Base-by-base conservation (phyloP, 352 stramenopile species). In the Pythium phragmitis region DNA sequence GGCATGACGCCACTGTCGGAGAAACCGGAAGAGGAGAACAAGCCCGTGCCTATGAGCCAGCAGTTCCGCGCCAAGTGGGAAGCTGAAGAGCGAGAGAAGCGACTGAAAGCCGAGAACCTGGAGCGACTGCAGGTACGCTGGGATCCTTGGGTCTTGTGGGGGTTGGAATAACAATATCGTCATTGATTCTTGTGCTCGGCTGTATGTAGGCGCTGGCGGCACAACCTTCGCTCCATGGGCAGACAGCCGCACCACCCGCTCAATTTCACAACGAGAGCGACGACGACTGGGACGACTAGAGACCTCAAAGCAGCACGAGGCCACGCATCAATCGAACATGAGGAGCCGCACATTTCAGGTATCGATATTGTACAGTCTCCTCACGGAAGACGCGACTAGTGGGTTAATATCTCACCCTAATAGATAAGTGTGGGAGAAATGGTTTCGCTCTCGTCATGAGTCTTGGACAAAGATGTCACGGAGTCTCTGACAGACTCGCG, bases 281-380 rank as follows among this genome's bases (percentile, higher is more conserved):
- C 47, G 82, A 92, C 37, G 85, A 92, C 55, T 94, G 85, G 85
- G 85, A 94, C 57, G 83, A 94, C 61, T 94, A 64, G 86, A 46
- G 11, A 37, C n/a, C 62, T n/a, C 16, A 58, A 47, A 30, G 30
- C 7, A 26, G 13, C 1, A 26, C 34, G 1, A 3, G 2, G 2
- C 13, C 5, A 39, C 11, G 19, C 13, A 50, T n/a, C 16, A 60
- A 28, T 7, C 53, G 16, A 16, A 43, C 8, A 61, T 5, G 26
- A 30, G 26, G 17, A 37, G 43, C 45, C 36, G 43, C 56, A 54
- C 11, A 50, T 50, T 30, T 7, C 45, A 33, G 45, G 42, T 37
- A 37, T 60, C 57, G 57, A 59, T 65, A 65, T 58, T 65, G 36
- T 65, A 65, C 58, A 65, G 28, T 50, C 50, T 49, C 59, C 39